These are phyloP conservation scores for Raphanus hybrid DNA, from an alignment of 441 rosid species.

Conservation along the genomic window DNA sequence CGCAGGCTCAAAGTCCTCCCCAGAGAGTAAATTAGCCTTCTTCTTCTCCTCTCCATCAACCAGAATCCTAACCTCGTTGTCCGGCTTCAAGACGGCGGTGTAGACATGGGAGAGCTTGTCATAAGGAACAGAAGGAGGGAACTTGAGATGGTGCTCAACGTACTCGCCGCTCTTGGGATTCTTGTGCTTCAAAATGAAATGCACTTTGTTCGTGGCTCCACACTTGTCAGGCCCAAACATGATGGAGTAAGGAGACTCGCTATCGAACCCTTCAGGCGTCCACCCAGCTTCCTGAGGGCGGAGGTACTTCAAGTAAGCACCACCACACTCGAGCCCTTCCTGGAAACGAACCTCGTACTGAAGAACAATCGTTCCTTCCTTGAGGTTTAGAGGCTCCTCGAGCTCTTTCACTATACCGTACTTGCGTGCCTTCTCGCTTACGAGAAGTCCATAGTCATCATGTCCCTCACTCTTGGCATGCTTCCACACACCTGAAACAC, in stretches of 20 bases:
- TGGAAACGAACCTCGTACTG: slow-evolving; percentile 93
- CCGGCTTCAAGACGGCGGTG: slow-evolving; percentile 85
- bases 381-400: slow-evolving; percentile 64
- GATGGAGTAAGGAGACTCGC: slow-evolving; percentile 82
- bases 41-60: slow-evolving; percentile 95
- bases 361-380: slow-evolving; percentile 79
- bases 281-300: slow-evolving; percentile 93
- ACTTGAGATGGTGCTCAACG: slow-evolving; percentile 89
- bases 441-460: slow-evolving; percentile 97
- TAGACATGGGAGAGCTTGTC: slow-evolving; percentile 95
- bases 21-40: slow-evolving; percentile 73
- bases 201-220: slow-evolving; percentile 95
- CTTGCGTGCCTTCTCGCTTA: slow-evolving; percentile 82
- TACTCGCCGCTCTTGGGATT: slow-evolving; percentile 93
- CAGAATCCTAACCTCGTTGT: slow-evolving; percentile 75
- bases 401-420: slow-evolving; percentile 89
- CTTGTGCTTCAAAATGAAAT: slow-evolving; percentile 94
- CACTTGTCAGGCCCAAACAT: slow-evolving; percentile 99
- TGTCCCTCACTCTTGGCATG: slow-evolving; percentile 92
- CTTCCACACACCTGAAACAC: slow-evolving; percentile 82
- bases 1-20: slow-evolving; percentile 89
- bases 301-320: slow-evolving; percentile 90
- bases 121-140: slow-evolving; percentile 84
- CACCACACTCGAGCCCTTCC: slow-evolving; percentile 97
- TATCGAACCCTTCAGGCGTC: slow-evolving; percentile 73